A percentile compares a stretch with the other conserved stretches of the same genome.
These are phyloP conservation scores for Rhizopogon vesiculosus DNA, from an alignment of 768 basidiomycete species.

Conservation along the genomic window DNA sequence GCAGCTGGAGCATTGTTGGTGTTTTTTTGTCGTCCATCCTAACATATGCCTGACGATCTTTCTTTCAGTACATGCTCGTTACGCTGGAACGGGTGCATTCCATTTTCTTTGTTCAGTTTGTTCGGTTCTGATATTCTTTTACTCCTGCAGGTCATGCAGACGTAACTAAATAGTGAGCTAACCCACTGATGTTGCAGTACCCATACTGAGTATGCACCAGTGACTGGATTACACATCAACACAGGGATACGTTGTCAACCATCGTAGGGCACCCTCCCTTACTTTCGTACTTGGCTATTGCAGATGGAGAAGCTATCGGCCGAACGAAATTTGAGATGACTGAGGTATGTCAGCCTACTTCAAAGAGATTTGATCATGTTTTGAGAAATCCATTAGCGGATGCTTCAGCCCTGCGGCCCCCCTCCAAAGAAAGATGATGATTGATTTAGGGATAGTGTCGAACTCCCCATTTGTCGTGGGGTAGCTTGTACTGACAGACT, in stretches of 20 bases:
- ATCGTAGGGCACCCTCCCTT: conserved; percentile 90
- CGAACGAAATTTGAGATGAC: conserved; percentile 91
- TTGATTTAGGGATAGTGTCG: conserved; percentile 14
- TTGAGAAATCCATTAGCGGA: conserved; percentile 46
- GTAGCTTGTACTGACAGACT: background rate
- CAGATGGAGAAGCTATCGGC: conserved; percentile 91
- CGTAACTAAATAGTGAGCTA: conserved; percentile 86
- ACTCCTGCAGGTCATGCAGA: conserved; percentile 80
- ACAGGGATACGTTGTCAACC: conserved; percentile 90
- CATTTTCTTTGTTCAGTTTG: background rate
- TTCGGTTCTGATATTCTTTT: conserved; percentile 8
- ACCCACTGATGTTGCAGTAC: background rate
- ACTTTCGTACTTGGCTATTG: conserved; percentile 83
- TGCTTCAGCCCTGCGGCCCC: conserved; percentile 93
- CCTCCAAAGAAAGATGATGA: conserved; percentile 89
- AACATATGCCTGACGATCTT: conserved; percentile 10
- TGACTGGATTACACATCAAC: conserved; percentile 97
- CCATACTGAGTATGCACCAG: conserved; percentile 36
- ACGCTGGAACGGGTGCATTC: conserved; percentile 86
- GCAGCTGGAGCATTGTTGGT: conserved; percentile 89
- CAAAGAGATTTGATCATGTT: conserved; percentile 17
- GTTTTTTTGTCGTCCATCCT: background rate
- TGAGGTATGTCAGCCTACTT: conserved; percentile 52
- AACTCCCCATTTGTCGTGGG: background rate
- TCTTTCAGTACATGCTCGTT: conserved; percentile 82